A percentile compares a stretch with the other conserved stretches of the same genome.
phyloP scores from a whole-genome alignment of 2,329 filamentous ascomycete species.

The Volutella citrinella region DNA sequence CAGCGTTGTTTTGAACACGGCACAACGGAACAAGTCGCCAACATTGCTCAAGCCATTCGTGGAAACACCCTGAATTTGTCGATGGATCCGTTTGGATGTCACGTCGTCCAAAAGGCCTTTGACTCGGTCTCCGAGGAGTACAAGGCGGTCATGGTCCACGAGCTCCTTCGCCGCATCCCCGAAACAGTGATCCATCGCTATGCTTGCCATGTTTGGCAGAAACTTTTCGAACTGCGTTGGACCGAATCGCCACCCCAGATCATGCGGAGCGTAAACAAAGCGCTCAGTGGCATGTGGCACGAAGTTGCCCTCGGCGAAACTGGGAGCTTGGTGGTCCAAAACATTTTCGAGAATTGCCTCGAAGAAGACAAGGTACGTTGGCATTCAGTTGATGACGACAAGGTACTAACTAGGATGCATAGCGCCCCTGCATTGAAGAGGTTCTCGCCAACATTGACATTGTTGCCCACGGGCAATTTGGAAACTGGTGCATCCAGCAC shows the following conservation, averaged over 20 bases:
- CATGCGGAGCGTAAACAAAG: conserved; percentile 97
- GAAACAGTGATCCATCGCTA: conserved; percentile 99
- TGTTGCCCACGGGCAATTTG: conserved; percentile 95
- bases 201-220: conserved; percentile 99
- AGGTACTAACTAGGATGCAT: conserved; percentile 17
- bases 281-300: conserved; percentile 95
- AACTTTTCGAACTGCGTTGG: conserved; percentile 97
- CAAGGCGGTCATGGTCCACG: conserved; percentile 98
- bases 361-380: conserved; percentile 91
- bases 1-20: conserved; percentile 99
- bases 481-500: conserved; percentile 99
- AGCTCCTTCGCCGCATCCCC: conserved; percentile 88
- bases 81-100: conserved; percentile 98
- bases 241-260: conserved; percentile 92
- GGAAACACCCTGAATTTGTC: conserved; percentile 92
- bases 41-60: conserved; percentile 90
- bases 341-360: conserved; percentile 98
- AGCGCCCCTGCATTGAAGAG: conserved; percentile 97
- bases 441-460: conserved; percentile 94
- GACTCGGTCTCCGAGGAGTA: conserved; percentile 97
- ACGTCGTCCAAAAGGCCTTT: conserved; percentile 98
- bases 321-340: conserved; percentile 95
- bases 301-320: conserved; percentile 97
- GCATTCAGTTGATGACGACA: background rate
- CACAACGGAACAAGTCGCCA: conserved; percentile 87